These are phyloP conservation scores for Phytophthora tubulina DNA, from an alignment of 352 stramenopile genomes.

Conservation along the genomic window DNA sequence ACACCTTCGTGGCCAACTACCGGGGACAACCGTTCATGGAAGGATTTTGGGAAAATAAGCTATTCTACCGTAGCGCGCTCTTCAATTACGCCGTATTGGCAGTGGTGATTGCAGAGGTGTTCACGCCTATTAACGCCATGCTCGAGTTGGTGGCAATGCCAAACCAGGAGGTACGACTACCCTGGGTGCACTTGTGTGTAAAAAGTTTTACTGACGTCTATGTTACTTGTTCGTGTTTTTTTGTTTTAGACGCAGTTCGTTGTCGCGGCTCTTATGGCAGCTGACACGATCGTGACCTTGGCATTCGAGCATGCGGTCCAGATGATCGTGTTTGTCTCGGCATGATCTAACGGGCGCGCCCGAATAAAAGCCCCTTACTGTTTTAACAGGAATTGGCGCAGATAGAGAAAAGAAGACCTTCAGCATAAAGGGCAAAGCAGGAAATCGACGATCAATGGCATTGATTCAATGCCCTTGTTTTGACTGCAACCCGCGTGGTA, in stretches of 20 bases:
- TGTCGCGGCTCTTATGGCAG: constrained; percentile 63
- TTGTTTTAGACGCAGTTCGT: constrained; percentile 50
- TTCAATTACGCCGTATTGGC: constrained; percentile 84
- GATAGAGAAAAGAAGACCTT: too few relatives aligned
- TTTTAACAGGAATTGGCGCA: too few relatives aligned
- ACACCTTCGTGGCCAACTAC: constrained; percentile 99
- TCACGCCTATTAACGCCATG: constrained; percentile 91
- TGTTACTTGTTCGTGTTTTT: neutral
- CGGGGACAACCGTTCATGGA: constrained; percentile 99
- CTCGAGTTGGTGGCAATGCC: constrained; percentile 93
- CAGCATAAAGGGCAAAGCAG: too few relatives aligned
- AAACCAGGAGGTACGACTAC: constrained; percentile 50
- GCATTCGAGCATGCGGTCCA: constrained; percentile 54
- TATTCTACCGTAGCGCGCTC: constrained; percentile 91
- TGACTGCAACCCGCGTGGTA: too few relatives aligned
- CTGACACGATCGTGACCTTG: constrained; percentile 62
- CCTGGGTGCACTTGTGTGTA: neutral
- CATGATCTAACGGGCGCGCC: constrained; percentile 8
- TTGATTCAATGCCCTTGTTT: too few relatives aligned
- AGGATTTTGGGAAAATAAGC: constrained; percentile 95
- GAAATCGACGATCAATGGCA: too few relatives aligned
- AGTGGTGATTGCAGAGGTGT: constrained; percentile 91
- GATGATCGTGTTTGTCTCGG: constrained; percentile 35
- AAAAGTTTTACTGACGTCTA: constrained; percentile 11
- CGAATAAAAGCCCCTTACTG: too few relatives aligned